Evolutionary conservation across 2,329 filamentous ascomycete species (phyloP), one percentile per base, ranked within the genome.

Genomic region (Colletotrichum sp.): DNA sequence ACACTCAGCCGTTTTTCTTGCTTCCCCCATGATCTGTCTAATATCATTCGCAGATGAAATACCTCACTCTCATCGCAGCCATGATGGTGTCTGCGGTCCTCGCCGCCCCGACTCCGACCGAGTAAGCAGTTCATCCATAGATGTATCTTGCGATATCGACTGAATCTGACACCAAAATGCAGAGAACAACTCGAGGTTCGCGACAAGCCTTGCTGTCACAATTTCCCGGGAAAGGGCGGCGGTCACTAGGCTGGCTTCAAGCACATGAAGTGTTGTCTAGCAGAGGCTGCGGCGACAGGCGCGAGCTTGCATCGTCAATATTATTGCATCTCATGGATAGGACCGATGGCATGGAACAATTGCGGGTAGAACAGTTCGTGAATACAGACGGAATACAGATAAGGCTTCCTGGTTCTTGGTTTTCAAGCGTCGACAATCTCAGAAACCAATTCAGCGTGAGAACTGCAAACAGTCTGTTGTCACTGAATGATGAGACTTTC

Each of bases 61-160:
- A 24, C 2, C 4, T 13, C 12, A 7, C 43, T 52, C 1, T 52
- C 43, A 13, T 52, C 43, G 43, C 43, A 24, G n/a, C n/a, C 6
- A 52, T 52, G n/a, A 52, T 52, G n/a, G 6, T 4, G 2, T 52
- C 43, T 7, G 43, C 43, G 10, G 43, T 21, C 6, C 43, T 52
- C 6, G 43, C 43, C n/a, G 39, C 18, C 2, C 39, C 39, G 18
- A 48, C 39, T 2, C n/a, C 4, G n/a, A 52, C 6, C 43, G 12
- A 21, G 43, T 52, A 52, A 52, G n/a, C 43, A 21, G n/a, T 52
- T 52, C n/a, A 21, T 52, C 6, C 1, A 4, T 13, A 48, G 1
- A 3, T 4, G 3, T 13, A 52, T 2, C 0, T 52, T 21, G 2
- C n/a, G 6, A 52, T 21, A 13, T 13, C 3, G n/a, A 52, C 10